Percentiles rank a stretch among this genome's conserved stretches.
Conservation (phyloP, 2,329 filamentous ascomycete species). For the Aspergillus sp. region DNA sequence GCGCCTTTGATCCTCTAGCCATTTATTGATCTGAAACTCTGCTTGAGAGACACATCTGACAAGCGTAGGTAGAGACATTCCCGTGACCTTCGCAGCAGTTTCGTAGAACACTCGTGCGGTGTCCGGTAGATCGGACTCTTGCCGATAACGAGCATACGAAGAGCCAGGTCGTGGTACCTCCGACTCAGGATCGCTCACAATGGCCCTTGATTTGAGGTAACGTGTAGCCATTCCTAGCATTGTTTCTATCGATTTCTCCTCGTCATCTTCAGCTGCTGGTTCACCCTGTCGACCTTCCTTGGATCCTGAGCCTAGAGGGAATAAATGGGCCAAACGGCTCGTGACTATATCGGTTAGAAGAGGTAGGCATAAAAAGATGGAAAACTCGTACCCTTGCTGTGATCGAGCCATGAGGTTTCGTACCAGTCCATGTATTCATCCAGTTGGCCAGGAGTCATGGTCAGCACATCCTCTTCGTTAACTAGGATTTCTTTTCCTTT, state of each 20-base stretch:
- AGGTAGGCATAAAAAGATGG: neutral
- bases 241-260: conserved; percentile 32
- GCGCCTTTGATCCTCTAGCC: conserved; percentile 36
- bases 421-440: conserved; percentile 82
- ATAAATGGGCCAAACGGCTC: conserved; percentile 43
- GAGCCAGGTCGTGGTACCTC: conserved; percentile 49
- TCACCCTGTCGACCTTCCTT: conserved; percentile 13
- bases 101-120: conserved; percentile 51
- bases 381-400: conserved; percentile 24
- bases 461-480: conserved; percentile 61
- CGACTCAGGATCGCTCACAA: conserved; percentile 37
- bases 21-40: conserved; percentile 47
- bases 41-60: conserved; percentile 51
- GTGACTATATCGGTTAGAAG: conserved; percentile 14
- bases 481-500: conserved; percentile 54
- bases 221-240: conserved; percentile 47
- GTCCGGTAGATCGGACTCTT: conserved; percentile 48
- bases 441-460: conserved; percentile 61
- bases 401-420: conserved; percentile 59
- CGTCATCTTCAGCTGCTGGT: conserved; percentile 13
- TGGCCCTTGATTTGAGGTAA: conserved; percentile 38
- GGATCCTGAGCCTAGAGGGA: conserved; percentile 34
- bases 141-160: conserved; percentile 51
- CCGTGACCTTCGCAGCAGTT: conserved; percentile 50
- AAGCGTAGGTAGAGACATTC: conserved; percentile 51